A percentile compares a stretch with the other conserved stretches of the same genome.
phyloP scores from a whole-genome alignment of 208 protist species.

The Herpetomonas samuelpessoai region DNA sequence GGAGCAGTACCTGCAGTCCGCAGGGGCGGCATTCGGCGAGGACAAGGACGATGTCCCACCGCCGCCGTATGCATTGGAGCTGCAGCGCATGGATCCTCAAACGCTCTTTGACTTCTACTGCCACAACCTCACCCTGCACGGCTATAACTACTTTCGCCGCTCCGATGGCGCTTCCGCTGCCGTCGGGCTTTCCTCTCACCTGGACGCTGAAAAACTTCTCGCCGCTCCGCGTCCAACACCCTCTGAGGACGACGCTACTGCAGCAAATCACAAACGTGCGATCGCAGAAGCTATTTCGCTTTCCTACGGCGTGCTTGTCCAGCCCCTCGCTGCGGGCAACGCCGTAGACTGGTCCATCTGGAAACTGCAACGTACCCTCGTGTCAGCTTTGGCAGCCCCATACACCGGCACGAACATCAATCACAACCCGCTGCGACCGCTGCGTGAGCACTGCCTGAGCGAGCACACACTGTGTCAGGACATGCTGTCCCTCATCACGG shows the following conservation, averaged over 20 bases:
- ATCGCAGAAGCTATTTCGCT: no score
- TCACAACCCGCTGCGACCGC: constrained; percentile 9
- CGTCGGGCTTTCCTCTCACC: constrained; percentile 40
- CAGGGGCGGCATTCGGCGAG: neutral
- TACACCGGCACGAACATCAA: neutral
- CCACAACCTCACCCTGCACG: constrained; percentile 71
- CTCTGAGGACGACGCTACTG: neutral
- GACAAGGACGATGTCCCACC: neutral
- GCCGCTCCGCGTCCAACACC: constrained; percentile 6
- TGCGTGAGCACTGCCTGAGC: no score
- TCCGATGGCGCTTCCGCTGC: constrained; percentile 54
- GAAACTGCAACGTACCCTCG: constrained; percentile 37
- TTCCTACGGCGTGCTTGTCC: constrained; percentile 61
- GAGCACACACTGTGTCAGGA: constrained; percentile 47
- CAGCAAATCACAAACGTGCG: no score
- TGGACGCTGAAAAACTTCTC: constrained; percentile 16
- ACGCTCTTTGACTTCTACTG: constrained; percentile 35
- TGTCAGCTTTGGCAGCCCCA: constrained; percentile 24
- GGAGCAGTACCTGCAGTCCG: neutral
- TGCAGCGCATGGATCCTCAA: neutral
- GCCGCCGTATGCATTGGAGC: constrained; percentile 5
- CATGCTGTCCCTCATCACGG: constrained; percentile 55
- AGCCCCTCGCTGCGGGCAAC: constrained; percentile 52
- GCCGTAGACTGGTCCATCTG: constrained; percentile 32
- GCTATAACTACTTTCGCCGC: constrained; percentile 63